phyloP scores from a whole-genome alignment of 1,284 basidiomycete species.

The Austropuccinia psidii region DNA sequence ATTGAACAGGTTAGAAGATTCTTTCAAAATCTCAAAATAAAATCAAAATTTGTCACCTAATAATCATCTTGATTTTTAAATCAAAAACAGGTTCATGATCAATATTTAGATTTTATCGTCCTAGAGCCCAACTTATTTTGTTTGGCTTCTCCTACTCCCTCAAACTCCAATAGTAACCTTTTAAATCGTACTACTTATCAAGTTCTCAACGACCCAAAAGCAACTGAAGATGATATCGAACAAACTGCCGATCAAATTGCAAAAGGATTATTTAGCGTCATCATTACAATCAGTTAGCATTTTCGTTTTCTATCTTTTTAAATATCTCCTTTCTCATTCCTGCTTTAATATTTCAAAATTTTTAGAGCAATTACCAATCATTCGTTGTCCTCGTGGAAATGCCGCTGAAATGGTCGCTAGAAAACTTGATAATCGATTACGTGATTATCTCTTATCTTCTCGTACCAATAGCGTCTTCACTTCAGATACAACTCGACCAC shows the following conservation, averaged over 20 bases:
- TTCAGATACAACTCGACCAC: slow-evolving; percentile 49
- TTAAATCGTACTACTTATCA: slow-evolving; percentile 57
- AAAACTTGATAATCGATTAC: slow-evolving; percentile 83
- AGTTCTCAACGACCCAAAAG: slow-evolving; percentile 83
- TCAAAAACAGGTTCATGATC: slow-evolving; percentile 72
- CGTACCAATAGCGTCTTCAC: slow-evolving; percentile 51
- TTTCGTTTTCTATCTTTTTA: background rate
- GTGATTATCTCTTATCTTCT: slow-evolving; percentile 80
- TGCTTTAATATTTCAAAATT: background rate
- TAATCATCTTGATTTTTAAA: background rate
- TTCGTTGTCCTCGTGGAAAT: slow-evolving; percentile 87
- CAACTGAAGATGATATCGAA: slow-evolving; percentile 84
- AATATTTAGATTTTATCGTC: slow-evolving; percentile 93
- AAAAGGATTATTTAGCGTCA: slow-evolving; percentile 79
- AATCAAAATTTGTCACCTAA: background rate
- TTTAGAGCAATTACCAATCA: slow-evolving; percentile 88
- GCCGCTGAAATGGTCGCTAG: slow-evolving; percentile 98
- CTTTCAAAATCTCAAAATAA: too few relatives aligned
- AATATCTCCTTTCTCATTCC: background rate
- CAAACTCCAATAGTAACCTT: slow-evolving; percentile 47
- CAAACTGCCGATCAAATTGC: slow-evolving; percentile 87
- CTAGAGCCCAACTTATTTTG: slow-evolving; percentile 94
- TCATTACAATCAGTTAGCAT: slow-evolving; percentile 74
- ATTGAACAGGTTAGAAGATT: slow-evolving; percentile 62
- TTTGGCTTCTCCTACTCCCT: slow-evolving; percentile 57